A percentile compares a stretch with the other conserved stretches of the same genome.
These are phyloP conservation scores for Podila clonocystis DNA, from an alignment of 192 early-diverging fungal species.

Conservation along the genomic window DNA sequence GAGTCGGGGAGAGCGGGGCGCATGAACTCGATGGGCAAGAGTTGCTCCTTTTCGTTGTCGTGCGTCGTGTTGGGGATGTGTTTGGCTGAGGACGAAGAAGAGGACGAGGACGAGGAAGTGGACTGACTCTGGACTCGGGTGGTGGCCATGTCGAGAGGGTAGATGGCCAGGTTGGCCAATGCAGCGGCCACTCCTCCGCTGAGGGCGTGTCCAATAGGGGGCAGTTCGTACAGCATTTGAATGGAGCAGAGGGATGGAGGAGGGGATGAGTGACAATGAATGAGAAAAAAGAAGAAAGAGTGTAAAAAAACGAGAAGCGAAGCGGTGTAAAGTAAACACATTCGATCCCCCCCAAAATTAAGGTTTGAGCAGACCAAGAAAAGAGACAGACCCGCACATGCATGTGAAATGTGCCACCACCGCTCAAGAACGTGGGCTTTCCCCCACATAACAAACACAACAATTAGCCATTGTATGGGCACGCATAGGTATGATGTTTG, in stretches of 20 bases:
- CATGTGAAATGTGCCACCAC: too few relatives aligned
- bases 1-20: conserved; percentile 14
- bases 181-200: conserved; percentile 58
- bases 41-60: background rate
- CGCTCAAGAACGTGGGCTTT: too few relatives aligned
- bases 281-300: background rate
- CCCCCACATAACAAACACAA: too few relatives aligned
- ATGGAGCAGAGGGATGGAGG: background rate
- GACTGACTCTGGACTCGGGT: conserved; percentile 48
- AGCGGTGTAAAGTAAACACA: too few relatives aligned
- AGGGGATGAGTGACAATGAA: background rate
- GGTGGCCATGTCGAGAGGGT: conserved; percentile 60
- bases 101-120: conserved; percentile 13
- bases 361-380: too few relatives aligned
- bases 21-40: conserved; percentile 40
- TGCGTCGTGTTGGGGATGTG: background rate
- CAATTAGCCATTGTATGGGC: too few relatives aligned
- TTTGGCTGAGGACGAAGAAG: background rate
- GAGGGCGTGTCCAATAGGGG: conserved; percentile 60
- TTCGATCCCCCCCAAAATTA: too few relatives aligned
- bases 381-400: too few relatives aligned
- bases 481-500: too few relatives aligned
- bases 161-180: conserved; percentile 57
- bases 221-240: conserved; percentile 55
- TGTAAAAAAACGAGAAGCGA: too few relatives aligned